Conservation (phyloP, 805 yeast species). For the Blastobotrys robertii region DNA sequence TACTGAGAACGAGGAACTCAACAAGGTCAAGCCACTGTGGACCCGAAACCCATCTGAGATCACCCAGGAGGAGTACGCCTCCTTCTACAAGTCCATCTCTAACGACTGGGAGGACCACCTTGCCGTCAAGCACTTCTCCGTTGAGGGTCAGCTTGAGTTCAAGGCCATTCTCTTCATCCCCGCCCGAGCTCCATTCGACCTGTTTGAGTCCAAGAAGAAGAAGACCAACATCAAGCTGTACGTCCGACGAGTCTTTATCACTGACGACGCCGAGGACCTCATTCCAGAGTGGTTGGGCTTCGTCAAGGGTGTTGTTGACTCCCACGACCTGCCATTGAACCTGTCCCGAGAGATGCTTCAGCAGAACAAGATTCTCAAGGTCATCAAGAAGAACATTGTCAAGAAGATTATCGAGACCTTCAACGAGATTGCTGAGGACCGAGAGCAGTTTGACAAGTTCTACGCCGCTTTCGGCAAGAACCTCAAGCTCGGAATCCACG, state of each 20-base stretch:
- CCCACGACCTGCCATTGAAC: slow-evolving; percentile 99
- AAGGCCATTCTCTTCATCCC: slow-evolving; percentile 96
- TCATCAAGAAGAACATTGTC: slow-evolving; percentile 97
- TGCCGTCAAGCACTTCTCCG: slow-evolving; percentile 98
- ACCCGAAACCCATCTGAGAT: slow-evolving; percentile 98
- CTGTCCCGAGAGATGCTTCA: slow-evolving; percentile 99
- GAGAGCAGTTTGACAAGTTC: slow-evolving; percentile 97
- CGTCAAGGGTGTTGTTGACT: slow-evolving; percentile 98
- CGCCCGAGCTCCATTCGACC: slow-evolving; percentile 98
- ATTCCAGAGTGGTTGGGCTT: slow-evolving; percentile 98
- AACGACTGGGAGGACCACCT: slow-evolving; percentile 99
- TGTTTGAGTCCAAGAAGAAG: slow-evolving; percentile 98
- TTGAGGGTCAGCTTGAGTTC: slow-evolving; percentile 99
- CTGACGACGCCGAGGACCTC: slow-evolving; percentile 98
- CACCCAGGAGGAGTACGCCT: slow-evolving; percentile 96
- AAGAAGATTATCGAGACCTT: slow-evolving; percentile 97
- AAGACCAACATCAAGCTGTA: slow-evolving; percentile 96
- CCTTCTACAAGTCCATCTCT: slow-evolving; percentile 98
- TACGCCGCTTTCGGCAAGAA: slow-evolving; percentile 97
- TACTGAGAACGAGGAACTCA: slow-evolving; percentile 94
- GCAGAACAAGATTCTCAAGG: slow-evolving; percentile 99
- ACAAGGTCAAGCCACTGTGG: slow-evolving; percentile 99
- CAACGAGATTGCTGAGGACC: slow-evolving; percentile 98
- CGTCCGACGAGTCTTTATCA: slow-evolving; percentile 98
- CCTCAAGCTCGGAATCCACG: slow-evolving; percentile 98